These are phyloP conservation scores for Celoporthe dispersa DNA, from an alignment of 2,329 filamentous ascomycete genomes.

Conservation along the genomic window DNA sequence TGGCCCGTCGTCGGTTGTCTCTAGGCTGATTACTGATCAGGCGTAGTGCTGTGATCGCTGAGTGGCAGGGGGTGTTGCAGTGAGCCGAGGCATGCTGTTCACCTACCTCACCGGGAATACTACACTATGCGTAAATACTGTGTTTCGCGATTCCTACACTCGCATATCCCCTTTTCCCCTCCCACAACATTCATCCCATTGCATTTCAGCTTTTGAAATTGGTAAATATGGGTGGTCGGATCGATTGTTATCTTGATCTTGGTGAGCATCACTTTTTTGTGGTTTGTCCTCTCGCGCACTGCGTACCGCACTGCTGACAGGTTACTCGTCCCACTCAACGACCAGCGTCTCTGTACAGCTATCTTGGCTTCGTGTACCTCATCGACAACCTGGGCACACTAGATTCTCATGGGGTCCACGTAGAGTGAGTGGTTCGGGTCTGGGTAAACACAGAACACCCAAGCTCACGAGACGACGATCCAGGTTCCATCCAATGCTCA, in stretches of 20 bases:
- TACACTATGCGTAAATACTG: too few relatives aligned
- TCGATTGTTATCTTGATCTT: constrained; percentile 70
- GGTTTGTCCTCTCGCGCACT: background rate
- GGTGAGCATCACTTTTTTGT: constrained; percentile 48
- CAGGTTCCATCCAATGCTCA: constrained; percentile 73
- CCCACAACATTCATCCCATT: background rate
- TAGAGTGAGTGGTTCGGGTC: constrained; percentile 62
- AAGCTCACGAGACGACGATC: constrained; percentile 8
- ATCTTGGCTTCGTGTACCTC: constrained; percentile 61
- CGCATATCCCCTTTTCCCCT: background rate
- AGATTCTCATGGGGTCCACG: constrained; percentile 60
- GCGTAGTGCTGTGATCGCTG: background rate
- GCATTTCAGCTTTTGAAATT: background rate
- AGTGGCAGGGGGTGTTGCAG: background rate
- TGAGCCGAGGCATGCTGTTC: background rate
- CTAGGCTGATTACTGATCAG: constrained; percentile 18
- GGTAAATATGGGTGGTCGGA: constrained; percentile 59
- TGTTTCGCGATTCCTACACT: background rate
- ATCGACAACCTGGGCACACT: constrained; percentile 59
- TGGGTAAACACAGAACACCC: background rate
- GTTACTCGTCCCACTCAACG: background rate
- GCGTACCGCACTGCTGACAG: constrained; percentile 8
- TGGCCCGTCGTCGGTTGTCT: constrained; percentile 3
- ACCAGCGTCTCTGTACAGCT: constrained; percentile 68
- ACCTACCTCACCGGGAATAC: background rate